phyloP scores from a whole-genome alignment of 1,139 yeast genomes.

The Geotrichum histeridarum region DNA sequence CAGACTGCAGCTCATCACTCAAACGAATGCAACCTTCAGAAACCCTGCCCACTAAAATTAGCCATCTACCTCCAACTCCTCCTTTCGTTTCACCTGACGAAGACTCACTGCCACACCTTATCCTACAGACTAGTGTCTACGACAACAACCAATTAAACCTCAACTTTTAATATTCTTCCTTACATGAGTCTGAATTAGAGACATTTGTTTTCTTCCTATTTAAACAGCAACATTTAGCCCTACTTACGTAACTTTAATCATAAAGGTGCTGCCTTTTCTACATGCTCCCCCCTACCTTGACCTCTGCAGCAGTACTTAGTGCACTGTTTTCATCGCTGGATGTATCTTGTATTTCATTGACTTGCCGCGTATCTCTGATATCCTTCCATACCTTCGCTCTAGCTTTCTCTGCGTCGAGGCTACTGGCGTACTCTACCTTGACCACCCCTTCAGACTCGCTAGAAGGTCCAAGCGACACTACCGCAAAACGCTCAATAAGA shows the following conservation, averaged over 20 bases:
- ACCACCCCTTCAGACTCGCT: not conserved
- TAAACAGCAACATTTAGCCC: conserved; percentile 1
- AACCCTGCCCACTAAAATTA: not conserved
- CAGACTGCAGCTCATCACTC: not conserved
- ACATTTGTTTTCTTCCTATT: not conserved
- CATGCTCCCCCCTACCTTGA: not conserved
- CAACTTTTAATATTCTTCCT: not conserved
- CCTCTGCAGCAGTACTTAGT: not conserved
- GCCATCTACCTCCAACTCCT: not conserved
- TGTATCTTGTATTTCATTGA: not conserved
- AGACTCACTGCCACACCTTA: not conserved
- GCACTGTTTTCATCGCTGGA: not conserved
- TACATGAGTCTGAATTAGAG: not conserved
- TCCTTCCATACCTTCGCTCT: not conserved
- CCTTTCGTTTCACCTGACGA: not conserved
- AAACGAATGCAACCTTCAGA: not conserved
- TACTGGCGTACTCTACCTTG: conserved; percentile 5
- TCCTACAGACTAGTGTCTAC: conserved; percentile 1
- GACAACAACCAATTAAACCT: not conserved
- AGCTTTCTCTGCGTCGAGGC: conserved; percentile 4
- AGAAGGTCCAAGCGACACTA: not conserved
- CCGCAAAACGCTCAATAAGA: conserved; percentile 3
- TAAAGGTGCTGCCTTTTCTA: not conserved
- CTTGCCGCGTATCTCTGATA: not conserved
- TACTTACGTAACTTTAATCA: not conserved